Conservation (phyloP, 441 rosid species). For the Lepidium campestre region DNA sequence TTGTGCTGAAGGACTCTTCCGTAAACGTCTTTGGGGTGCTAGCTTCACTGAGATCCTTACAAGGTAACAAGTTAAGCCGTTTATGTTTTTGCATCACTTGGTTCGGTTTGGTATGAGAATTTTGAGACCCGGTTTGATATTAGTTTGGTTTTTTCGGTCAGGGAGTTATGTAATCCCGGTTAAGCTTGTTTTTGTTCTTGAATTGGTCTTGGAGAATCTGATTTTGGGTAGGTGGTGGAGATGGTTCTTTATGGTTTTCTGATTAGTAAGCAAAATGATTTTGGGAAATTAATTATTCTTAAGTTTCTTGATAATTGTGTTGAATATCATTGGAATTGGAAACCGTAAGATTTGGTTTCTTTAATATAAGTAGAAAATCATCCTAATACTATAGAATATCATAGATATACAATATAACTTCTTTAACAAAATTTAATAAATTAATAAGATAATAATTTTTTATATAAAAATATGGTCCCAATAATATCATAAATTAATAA, state of each 20-base stretch:
- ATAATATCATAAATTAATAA: too few species aligned
- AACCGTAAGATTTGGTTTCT: neutral
- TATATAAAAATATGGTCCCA: too few species aligned
- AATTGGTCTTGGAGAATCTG: neutral
- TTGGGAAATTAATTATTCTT: neutral
- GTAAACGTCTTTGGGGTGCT: conserved; percentile 69
- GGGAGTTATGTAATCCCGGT: neutral
- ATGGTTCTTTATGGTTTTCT: neutral
- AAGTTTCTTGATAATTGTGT: neutral
- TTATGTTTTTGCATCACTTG: neutral
- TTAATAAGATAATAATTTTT: too few species aligned
- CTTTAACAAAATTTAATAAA: too few species aligned
- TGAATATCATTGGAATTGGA: neutral
- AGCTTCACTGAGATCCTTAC: conserved; percentile 49
- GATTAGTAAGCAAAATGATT: neutral
- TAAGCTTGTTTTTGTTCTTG: neutral
- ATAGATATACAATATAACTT: too few species aligned
- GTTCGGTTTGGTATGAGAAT: neutral
- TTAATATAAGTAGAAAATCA: neutral
- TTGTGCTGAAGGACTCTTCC: conserved; percentile 58
- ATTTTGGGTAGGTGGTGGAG: neutral
- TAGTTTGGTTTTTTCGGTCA: neutral
- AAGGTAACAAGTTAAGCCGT: conserved; percentile 34
- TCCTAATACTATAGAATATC: neutral
- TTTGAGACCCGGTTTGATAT: neutral